These are phyloP conservation scores for Coniochaeta sp. DNA, from an alignment of 2,329 filamentous ascomycete genomes.

Conservation along the genomic window DNA sequence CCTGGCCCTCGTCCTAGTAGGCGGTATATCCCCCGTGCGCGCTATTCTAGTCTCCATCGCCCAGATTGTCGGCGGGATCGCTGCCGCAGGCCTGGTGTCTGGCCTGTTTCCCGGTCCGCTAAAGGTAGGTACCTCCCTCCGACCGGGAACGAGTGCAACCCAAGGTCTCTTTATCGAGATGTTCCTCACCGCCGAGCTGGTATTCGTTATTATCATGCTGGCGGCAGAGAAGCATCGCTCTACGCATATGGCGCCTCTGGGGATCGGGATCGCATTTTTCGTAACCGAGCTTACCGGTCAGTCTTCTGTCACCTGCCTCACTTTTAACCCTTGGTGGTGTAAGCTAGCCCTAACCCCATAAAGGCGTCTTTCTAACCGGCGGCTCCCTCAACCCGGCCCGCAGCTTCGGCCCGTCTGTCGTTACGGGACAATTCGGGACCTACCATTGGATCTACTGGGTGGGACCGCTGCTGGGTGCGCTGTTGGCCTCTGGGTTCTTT, in stretches of 20 bases:
- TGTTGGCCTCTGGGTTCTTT: conserved; percentile 27
- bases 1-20: conserved; percentile 43
- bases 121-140: conserved; percentile 38
- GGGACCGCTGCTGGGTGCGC: conserved; percentile 33
- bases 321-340: conserved; percentile 17
- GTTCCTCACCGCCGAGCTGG: conserved; percentile 52
- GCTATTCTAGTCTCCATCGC: conserved; percentile 38
- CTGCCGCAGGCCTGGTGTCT: conserved; percentile 46
- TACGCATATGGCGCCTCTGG: conserved; percentile 59
- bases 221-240: conserved; percentile 60
- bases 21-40: conserved; percentile 38
- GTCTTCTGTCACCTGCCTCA: neutral
- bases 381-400: conserved; percentile 36
- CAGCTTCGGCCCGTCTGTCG: conserved; percentile 35
- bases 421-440: conserved; percentile 25
- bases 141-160: conserved; percentile 32
- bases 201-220: conserved; percentile 58
- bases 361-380: conserved; percentile 31
- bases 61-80: conserved; percentile 47
- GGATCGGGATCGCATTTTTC: conserved; percentile 62
- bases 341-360: neutral
- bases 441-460: conserved; percentile 40
- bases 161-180: conserved; percentile 56
- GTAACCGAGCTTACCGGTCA: conserved; percentile 33
- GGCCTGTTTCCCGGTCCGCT: conserved; percentile 45